phyloP scores from a whole-genome alignment of 495 filamentous ascomycete species.

The Astrocystis sublimbata region DNA sequence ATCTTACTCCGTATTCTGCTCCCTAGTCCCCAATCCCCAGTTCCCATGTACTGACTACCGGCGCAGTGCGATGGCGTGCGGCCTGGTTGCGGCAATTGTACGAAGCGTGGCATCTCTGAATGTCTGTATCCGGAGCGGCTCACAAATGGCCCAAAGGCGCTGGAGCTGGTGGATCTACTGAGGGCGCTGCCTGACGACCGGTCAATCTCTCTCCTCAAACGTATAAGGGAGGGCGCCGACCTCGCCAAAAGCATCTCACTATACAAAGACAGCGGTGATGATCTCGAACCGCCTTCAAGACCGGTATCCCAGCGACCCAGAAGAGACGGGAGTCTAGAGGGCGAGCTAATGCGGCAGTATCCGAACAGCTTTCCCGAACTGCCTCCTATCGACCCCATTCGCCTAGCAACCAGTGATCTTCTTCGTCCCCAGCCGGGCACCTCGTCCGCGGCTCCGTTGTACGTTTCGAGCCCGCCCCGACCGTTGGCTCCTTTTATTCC shows the following conservation, averaged over 20 bases:
- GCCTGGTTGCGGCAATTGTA: slow-evolving; percentile 3
- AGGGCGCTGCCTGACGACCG: slow-evolving; percentile 1
- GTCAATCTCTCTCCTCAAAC: slow-evolving; percentile 6
- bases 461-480: neutral
- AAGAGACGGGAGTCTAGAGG: slow-evolving; percentile 3
- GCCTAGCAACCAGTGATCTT: neutral
- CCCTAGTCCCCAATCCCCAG: neutral
- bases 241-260: neutral
- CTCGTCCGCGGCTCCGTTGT: neutral
- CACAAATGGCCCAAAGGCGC: slow-evolving; percentile 5
- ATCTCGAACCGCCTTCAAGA: neutral
- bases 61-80: slow-evolving; percentile 8
- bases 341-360: slow-evolving; percentile 16
- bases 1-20: no score
- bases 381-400: neutral
- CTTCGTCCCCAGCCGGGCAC: neutral
- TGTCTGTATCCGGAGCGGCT: slow-evolving; percentile 10
- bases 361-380: slow-evolving; percentile 8
- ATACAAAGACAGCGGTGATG: neutral
- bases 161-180: slow-evolving; percentile 9
- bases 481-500: neutral
- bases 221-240: neutral
- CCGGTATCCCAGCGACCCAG: no score
- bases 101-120: neutral
- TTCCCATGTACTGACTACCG: neutral